Conservation (phyloP, 306 rosid species). For the Vigna radiata region DNA sequence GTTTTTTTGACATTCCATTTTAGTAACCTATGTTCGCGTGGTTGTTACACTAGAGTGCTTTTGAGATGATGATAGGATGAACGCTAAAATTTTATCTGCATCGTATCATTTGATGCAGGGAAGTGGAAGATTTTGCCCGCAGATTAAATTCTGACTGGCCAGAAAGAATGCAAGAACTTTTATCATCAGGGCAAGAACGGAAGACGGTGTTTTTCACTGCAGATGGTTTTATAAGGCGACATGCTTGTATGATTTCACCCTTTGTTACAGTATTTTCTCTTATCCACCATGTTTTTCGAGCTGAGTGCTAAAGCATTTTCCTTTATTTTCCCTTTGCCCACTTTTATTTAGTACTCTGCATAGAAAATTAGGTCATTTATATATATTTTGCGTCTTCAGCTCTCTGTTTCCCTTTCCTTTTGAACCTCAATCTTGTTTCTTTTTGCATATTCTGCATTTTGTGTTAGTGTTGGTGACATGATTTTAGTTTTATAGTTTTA, state of each 20-base stretch:
- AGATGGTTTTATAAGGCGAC: constrained; percentile 64
- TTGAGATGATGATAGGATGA: background rate
- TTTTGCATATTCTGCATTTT: constrained; percentile 11
- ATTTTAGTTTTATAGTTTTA: background rate
- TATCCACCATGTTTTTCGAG: constrained; percentile 31
- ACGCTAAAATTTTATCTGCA: constrained; percentile 16
- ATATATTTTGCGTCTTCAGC: background rate
- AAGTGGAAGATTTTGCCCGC: constrained; percentile 96
- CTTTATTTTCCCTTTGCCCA: background rate
- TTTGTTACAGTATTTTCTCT: constrained; percentile 31
- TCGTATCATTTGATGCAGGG: constrained; percentile 63
- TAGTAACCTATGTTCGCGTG: constrained; percentile 22
- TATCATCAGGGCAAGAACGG: constrained; percentile 77
- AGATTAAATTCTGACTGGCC: constrained; percentile 97
- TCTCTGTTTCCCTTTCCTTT: background rate
- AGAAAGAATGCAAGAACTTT: constrained; percentile 87
- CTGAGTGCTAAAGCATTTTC: constrained; percentile 19
- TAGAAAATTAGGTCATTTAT: background rate
- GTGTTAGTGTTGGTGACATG: background rate
- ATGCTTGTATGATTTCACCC: constrained; percentile 57
- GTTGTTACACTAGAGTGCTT: constrained; percentile 17
- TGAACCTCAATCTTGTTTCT: constrained; percentile 1
- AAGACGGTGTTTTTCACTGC: constrained; percentile 53
- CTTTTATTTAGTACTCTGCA: background rate
- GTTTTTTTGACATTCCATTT: background rate